Conservation (phyloP, 257 asterid species). For the Nicotiana benthamiana region DNA sequence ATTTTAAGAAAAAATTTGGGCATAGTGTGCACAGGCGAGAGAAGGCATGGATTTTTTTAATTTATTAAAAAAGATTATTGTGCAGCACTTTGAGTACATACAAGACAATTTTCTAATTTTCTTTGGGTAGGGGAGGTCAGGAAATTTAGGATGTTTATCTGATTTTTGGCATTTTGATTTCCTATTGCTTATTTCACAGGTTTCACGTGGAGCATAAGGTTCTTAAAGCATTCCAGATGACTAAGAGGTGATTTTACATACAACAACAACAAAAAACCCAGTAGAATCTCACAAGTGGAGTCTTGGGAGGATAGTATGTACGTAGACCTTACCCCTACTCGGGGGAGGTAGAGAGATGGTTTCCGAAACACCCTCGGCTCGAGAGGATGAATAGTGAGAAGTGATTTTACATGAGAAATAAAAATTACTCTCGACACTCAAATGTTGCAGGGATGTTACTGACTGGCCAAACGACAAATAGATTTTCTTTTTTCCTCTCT, state of each 20-base stretch:
- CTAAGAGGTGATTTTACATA: neutral
- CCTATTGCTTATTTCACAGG: neutral
- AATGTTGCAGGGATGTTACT: neutral
- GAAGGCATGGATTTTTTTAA: neutral
- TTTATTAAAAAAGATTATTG: neutral
- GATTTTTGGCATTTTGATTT: neutral
- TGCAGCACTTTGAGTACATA: neutral
- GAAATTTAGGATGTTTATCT: neutral
- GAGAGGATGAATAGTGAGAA: too few species aligned
- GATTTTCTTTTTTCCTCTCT: neutral
- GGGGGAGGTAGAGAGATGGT: too few species aligned
- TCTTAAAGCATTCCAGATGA: neutral
- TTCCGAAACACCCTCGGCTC: too few species aligned
- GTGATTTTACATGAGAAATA: neutral
- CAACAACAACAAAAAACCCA: too few species aligned
- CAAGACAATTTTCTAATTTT: neutral
- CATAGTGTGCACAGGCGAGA: neutral
- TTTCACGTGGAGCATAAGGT: neutral
- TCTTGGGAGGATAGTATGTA: too few species aligned
- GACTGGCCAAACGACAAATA: neutral
- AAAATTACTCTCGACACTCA: neutral
- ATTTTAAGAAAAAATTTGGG: neutral
- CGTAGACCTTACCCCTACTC: too few species aligned
- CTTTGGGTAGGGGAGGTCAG: neutral
- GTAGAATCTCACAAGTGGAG: too few species aligned